These are phyloP conservation scores for Malus hybrid DNA, from an alignment of 331 rosid genomes.

Conservation along the genomic window DNA sequence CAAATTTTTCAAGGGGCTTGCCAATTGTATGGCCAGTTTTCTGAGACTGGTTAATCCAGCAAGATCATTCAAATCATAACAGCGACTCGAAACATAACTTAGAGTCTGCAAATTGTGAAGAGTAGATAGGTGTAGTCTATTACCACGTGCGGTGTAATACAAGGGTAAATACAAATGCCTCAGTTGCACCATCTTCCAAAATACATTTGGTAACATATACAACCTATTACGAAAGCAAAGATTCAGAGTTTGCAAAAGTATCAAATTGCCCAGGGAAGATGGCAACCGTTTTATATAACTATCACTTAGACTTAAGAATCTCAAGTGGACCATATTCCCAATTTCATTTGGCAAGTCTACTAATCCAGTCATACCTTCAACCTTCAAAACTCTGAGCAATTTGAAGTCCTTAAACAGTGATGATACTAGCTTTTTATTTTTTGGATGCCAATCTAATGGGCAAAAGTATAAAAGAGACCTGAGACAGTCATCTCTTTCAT, in stretches of 20 bases:
- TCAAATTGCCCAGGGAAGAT: too few relatives aligned
- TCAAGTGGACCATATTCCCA: too few relatives aligned
- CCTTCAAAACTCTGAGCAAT: too few relatives aligned
- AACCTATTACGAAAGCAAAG: accelerated
- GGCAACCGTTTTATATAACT: too few relatives aligned
- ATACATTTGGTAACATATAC: not conserved
- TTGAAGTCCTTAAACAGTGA: too few relatives aligned
- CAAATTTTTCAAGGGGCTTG: not conserved
- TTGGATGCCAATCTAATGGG: too few relatives aligned
- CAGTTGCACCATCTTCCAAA: not conserved
- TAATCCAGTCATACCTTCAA: too few relatives aligned
- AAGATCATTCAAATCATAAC: not conserved
- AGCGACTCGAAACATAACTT: not conserved
- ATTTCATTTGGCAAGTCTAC: too few relatives aligned
- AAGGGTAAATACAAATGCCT: not conserved
- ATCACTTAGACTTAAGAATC: too few relatives aligned
- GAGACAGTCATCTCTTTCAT: not conserved
- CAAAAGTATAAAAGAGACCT: not conserved
- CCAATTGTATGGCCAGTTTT: not conserved
- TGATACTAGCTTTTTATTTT: too few relatives aligned
- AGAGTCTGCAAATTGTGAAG: not conserved
- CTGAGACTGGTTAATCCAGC: not conserved
- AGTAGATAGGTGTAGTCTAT: not conserved
- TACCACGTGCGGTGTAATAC: accelerated
- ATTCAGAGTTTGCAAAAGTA: too few relatives aligned